Evolutionary conservation across 148 eudicot species (phyloP), one percentile per base, ranked within the genome.

Genomic region (Chenopodium album): DNA sequence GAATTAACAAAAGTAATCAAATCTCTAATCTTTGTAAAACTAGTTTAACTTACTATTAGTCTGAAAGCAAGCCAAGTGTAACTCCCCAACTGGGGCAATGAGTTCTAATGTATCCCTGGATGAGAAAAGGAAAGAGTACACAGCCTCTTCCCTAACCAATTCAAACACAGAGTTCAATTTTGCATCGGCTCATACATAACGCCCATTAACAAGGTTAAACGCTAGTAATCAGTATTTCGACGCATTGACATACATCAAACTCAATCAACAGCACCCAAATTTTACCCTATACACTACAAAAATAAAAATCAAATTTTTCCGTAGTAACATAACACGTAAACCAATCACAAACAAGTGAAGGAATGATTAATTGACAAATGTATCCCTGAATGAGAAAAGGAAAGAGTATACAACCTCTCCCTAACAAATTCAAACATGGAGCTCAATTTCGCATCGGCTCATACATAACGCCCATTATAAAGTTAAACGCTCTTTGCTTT

Each of bases 191-290:
- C 81, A 82, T 82, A 82, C 85, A 73, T 29, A 86, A 64, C 76
- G 28, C 67, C 60, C 66, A 80, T 54, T 31, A n/a, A 48, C 17
- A 2, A 44, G 10, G 19, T 34, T 17, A 73, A 46, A 74, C 76
- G 77, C 84, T 75, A 46, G 86, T 83, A 83, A 86, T 82, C 86
- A 83, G 84, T 82, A 83, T 65, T 47, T 81, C 81, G 62, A 81
- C 52, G 76, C 81, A 77, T 76, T 4, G 32, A 1, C 12, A 1
- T 50, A 50, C 14, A 50, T 50, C 14, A 11, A 50, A 50, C 3
- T 9, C 14, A 50, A 50, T 50, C 54, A 50, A 50, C 3, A 50
- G 54, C 44, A 50, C 54, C 12, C 54, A 50, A 12, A 50, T 50
- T 13, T 9, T 48, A 37, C 54, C 11, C 54, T 83, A 86, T 80